Conservation (phyloP, 495 filamentous ascomycete genomes). For the Hypoxylon crocopeplum region DNA sequence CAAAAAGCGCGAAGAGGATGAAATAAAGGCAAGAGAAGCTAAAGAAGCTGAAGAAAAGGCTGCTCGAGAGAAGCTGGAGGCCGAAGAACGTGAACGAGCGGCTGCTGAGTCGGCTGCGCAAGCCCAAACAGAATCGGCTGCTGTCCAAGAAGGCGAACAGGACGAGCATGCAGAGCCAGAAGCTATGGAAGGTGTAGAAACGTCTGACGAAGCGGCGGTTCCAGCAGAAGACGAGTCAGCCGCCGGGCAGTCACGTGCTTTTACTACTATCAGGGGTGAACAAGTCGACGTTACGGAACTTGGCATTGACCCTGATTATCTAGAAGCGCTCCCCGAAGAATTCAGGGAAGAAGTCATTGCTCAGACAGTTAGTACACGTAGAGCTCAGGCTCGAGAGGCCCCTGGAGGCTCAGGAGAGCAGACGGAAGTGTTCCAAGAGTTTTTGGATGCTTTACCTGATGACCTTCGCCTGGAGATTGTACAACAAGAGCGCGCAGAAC, state of each 20-base stretch:
- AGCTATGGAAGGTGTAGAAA: constrained; percentile 89
- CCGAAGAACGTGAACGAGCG: constrained; percentile 59
- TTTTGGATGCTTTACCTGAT: constrained; percentile 87
- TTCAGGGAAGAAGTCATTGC: constrained; percentile 94
- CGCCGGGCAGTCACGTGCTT: constrained; percentile 61
- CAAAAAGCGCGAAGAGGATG: constrained; percentile 61
- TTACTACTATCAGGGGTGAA: constrained; percentile 81
- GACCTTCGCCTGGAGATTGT: constrained; percentile 91
- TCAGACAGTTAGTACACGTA: constrained; percentile 80
- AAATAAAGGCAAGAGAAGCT: constrained; percentile 60
- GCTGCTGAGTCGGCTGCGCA: constrained; percentile 54
- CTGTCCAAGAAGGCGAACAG: constrained; percentile 22
- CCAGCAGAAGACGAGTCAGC: constrained; percentile 41
- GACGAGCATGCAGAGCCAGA: constrained; percentile 49
- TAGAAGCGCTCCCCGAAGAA: constrained; percentile 93
- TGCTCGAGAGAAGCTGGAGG: constrained; percentile 60
- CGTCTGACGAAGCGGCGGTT: constrained; percentile 51
- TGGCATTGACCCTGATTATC: constrained; percentile 91
- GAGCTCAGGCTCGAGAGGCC: constrained; percentile 74
- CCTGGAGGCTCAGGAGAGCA: constrained; percentile 71
- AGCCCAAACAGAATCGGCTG: constrained; percentile 36
- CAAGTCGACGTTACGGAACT: constrained; percentile 90
- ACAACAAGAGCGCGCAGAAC: constrained; percentile 85
- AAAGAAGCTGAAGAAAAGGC: constrained; percentile 68
- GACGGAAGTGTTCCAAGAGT: constrained; percentile 91